Evolutionary conservation across 108 stramenopile genomes (phyloP).

Genomic region (Nitzschia sp.): DNA sequence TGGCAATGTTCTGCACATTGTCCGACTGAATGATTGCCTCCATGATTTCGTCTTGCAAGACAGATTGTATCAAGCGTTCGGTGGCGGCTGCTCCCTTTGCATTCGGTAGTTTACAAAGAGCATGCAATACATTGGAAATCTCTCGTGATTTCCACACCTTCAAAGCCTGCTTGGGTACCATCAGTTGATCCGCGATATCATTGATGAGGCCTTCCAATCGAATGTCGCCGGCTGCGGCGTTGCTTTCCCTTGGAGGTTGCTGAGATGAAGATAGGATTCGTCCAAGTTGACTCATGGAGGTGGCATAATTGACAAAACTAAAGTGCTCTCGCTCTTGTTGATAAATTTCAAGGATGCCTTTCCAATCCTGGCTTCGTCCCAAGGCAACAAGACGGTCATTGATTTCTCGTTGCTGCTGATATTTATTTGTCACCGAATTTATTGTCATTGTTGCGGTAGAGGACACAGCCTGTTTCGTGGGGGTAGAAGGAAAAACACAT

Average conservation of each 20-base stretch:
- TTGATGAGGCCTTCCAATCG: conserved; percentile 3
- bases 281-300: conserved; percentile 15
- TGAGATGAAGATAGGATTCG: background rate
- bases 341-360: background rate
- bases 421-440: no score
- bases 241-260: no score
- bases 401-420: background rate
- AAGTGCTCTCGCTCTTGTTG: conserved; percentile 9
- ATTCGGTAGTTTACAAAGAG: conserved; percentile 9
- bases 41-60: no score
- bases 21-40: background rate
- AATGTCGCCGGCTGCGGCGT: no score
- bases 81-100: no score
- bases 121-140: conserved; percentile 19
- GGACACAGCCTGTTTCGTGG: no score
- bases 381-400: conserved; percentile 1
- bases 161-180: background rate
- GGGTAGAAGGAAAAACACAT: no score
- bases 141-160: conserved; percentile 9
- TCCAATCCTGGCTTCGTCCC: background rate
- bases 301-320: conserved; percentile 23
- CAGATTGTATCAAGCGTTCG: no score
- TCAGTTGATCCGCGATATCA: conserved; percentile 5
- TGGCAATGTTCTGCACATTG: conserved; percentile 17
- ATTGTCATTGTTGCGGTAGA: no score